phyloP scores from a whole-genome alignment of 495 filamentous ascomycete species.

The Penicillium ucsense region DNA sequence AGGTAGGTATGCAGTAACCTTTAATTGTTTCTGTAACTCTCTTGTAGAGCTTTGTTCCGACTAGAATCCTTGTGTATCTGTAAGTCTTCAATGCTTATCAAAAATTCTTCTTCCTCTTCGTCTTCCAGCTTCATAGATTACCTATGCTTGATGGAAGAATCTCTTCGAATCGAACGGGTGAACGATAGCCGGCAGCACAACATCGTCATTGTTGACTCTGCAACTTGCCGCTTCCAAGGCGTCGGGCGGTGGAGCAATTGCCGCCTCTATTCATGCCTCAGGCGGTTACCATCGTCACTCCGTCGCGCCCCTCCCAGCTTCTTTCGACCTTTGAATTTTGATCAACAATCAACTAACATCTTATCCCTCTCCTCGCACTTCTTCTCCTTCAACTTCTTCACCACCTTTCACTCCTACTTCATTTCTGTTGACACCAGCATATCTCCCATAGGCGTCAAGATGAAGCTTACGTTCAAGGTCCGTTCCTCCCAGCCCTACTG shows the following conservation, averaged over 20 bases:
- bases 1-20: no score
- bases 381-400: constrained; percentile 2
- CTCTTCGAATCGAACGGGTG: no score
- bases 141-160: no score
- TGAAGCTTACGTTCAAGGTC: constrained; percentile 84
- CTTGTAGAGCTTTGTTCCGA: no score
- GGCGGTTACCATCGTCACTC: constrained; percentile 11
- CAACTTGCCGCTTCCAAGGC: neutral
- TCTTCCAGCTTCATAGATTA: no score
- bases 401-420: constrained; percentile 6
- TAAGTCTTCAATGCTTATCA: no score
- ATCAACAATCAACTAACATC: constrained; percentile 1
- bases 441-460: constrained; percentile 34
- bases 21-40: no score
- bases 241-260: constrained; percentile 7
- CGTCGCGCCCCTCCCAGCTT: constrained; percentile 8
- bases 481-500: constrained; percentile 11
- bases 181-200: neutral
- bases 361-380: constrained; percentile 6
- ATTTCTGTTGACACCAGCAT: neutral
- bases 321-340: neutral
- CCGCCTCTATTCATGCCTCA: constrained; percentile 4
- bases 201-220: neutral
- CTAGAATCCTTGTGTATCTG: no score
- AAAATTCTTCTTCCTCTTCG: no score